Evolutionary conservation across 495 filamentous ascomycete species (phyloP), one percentile per base, ranked within the genome.

Genomic region (Aspergillus biplanus): DNA sequence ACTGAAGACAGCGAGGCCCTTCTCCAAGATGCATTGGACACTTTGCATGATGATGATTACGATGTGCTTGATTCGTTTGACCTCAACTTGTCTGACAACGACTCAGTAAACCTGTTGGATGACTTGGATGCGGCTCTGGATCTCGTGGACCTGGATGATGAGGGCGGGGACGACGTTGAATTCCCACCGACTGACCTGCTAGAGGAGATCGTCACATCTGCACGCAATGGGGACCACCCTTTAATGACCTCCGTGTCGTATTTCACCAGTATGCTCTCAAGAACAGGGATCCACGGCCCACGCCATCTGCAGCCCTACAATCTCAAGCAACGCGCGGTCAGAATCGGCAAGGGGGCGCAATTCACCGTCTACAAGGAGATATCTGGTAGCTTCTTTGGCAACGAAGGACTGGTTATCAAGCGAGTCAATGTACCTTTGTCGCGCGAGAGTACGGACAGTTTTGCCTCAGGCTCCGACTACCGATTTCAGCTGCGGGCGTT

Each of bases 221-320:
- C 65, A 6, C 65, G 68, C 32, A 70, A 70, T 59, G 68, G 65
- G 9, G 58, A 64, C 13, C 54, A 59, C 6, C 46, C 65, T 15
- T 35, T 66, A 37, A 56, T 70, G 15, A 70, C 61, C 47, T 68
- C 62, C 5, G 59, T 70, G 16, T 68, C 68, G 6, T 65, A 70
- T 16, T 70, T 70, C 53, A 65, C 68, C 7, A 53, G 58, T 6
- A 70, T 70, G 18, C 62, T 70, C 9, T 62, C 68, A 4, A 65
- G 59, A 58, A 70, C 68, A 0, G 68, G 68, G 12, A 65, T 70
- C 34, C 61, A 69, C 33, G 67, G 67, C 3, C 67, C 67, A 32
- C 67, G 60, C 48, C 56, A 63, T 6, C 54, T 69, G 33, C 65
- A 66, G 52, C 37, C 60, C 11, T 21, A 39, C 5, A 69, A 69